Evolutionary conservation across 2,329 filamentous ascomycete genomes (phyloP).

Genomic region (Paraconiothyrium brasiliense): DNA sequence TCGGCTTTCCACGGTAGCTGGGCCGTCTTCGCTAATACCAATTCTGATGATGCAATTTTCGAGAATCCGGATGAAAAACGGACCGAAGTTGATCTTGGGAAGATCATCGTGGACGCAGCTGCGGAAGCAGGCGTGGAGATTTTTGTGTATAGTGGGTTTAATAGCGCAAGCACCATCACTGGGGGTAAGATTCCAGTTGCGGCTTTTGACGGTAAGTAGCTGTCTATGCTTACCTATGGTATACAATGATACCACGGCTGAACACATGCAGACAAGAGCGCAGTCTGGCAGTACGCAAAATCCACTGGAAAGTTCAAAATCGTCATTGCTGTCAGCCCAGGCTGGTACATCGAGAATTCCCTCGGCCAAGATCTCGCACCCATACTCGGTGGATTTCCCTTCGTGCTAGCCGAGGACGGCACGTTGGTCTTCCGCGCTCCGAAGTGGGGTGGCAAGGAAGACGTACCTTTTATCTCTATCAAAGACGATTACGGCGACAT

Average conservation of each 20-base stretch:
- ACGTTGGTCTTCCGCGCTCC: constrained; percentile 50
- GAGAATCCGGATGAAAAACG: constrained; percentile 24
- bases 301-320: constrained; percentile 45
- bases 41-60: constrained; percentile 29
- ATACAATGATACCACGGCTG: not conserved
- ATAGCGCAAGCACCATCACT: constrained; percentile 25
- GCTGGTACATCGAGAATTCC: constrained; percentile 58
- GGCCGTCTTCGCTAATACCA: constrained; percentile 35
- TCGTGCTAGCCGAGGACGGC: constrained; percentile 46
- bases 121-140: constrained; percentile 25
- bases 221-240: too few species aligned
- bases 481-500: constrained; percentile 57
- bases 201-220: constrained; percentile 31
- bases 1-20: constrained; percentile 32
- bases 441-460: constrained; percentile 52
- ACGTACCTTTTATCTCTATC: constrained; percentile 53
- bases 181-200: constrained; percentile 23
- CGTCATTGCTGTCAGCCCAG: constrained; percentile 49
- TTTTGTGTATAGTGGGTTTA: constrained; percentile 32
- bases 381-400: constrained; percentile 55
- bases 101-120: constrained; percentile 28
- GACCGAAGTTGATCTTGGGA: constrained; percentile 31
- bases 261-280: constrained; percentile 47
- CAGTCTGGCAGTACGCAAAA: constrained; percentile 51
- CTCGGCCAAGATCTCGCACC: constrained; percentile 45